Percentiles rank a stretch among this genome's conserved stretches.
These are phyloP conservation scores for Penicillium sp. DNA, from an alignment of 2,329 filamentous ascomycete genomes.

Conservation along the genomic window DNA sequence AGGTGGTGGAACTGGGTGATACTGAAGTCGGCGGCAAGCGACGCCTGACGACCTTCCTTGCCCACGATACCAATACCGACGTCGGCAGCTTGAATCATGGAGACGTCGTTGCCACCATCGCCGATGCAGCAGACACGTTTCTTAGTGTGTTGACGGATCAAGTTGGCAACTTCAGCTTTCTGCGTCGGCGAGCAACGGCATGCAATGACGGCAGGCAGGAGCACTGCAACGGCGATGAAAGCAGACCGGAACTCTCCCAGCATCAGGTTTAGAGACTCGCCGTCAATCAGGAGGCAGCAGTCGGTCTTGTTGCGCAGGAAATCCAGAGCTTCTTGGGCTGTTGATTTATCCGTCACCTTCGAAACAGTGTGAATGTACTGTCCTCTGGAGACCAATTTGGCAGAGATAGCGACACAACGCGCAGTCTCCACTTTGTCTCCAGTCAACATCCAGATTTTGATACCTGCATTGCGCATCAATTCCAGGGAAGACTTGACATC, in stretches of 20 bases:
- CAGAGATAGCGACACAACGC: conserved; percentile 91
- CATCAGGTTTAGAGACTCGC: conserved; percentile 84
- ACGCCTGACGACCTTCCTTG: conserved; percentile 95
- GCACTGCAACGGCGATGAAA: conserved; percentile 88
- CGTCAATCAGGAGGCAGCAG: conserved; percentile 92
- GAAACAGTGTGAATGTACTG: conserved; percentile 96
- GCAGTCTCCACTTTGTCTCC: conserved; percentile 99
- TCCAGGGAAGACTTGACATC: conserved; percentile 96
- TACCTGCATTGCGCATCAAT: conserved; percentile 91
- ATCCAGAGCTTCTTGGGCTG: conserved; percentile 85
- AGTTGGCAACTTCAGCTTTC: conserved; percentile 88
- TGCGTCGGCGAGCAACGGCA: conserved; percentile 97
- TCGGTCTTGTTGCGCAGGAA: conserved; percentile 83
- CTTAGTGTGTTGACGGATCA: conserved; percentile 90
- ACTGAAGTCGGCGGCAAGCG: conserved; percentile 92
- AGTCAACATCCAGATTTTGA: conserved; percentile 99
- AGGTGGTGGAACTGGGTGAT: conserved; percentile 95
- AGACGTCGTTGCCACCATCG: conserved; percentile 97
- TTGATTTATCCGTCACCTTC: conserved; percentile 80
- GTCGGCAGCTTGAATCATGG: conserved; percentile 98
- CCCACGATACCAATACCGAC: conserved; percentile 98
- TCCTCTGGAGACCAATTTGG: conserved; percentile 88
- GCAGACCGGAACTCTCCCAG: conserved; percentile 80
- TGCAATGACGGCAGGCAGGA: conserved; percentile 88
- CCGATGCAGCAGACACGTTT: conserved; percentile 98